Conservation (phyloP, 148 eudicot species). For the Pouteria glomerata region DNA sequence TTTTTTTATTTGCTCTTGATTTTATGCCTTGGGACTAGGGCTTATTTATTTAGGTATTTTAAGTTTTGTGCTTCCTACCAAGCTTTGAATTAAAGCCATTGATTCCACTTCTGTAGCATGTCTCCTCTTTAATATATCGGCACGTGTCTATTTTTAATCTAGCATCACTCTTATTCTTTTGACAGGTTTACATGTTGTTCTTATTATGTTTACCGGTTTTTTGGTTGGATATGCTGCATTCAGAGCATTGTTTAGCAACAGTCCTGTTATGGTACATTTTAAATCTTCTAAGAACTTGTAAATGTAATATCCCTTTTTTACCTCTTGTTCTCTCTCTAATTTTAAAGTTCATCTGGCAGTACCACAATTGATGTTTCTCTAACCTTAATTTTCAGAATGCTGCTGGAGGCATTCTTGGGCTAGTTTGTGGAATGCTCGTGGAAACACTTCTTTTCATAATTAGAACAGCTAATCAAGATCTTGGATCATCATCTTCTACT, state of each 20-base stretch:
- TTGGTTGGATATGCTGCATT: slow-evolving; percentile 83
- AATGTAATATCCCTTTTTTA: neutral
- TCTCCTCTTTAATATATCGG: neutral
- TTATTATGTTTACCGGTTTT: slow-evolving; percentile 84
- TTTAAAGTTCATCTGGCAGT: neutral
- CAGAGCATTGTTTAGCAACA: slow-evolving; percentile 79
- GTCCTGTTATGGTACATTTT: slow-evolving; percentile 69
- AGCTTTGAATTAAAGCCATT: neutral
- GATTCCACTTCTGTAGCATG: neutral
- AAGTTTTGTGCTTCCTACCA: neutral
- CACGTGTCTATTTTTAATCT: neutral
- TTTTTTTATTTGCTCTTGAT: too few species aligned
- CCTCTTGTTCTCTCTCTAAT: neutral
- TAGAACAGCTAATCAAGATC: slow-evolving; percentile 44
- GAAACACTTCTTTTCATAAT: slow-evolving; percentile 88
- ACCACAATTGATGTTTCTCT: slow-evolving; percentile 12
- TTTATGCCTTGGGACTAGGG: too few species aligned
- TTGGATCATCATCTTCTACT: slow-evolving; percentile 11
- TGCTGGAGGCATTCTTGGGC: slow-evolving; percentile 86
- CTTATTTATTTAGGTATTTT: too few species aligned
- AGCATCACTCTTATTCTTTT: neutral
- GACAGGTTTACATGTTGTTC: slow-evolving; percentile 85
- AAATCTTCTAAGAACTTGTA: neutral
- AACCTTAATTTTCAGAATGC: slow-evolving; percentile 54
- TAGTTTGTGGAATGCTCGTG: slow-evolving; percentile 76